These are phyloP conservation scores for Aquanectria penicillioides DNA, from an alignment of 2,329 filamentous ascomycete species.

Conservation along the genomic window DNA sequence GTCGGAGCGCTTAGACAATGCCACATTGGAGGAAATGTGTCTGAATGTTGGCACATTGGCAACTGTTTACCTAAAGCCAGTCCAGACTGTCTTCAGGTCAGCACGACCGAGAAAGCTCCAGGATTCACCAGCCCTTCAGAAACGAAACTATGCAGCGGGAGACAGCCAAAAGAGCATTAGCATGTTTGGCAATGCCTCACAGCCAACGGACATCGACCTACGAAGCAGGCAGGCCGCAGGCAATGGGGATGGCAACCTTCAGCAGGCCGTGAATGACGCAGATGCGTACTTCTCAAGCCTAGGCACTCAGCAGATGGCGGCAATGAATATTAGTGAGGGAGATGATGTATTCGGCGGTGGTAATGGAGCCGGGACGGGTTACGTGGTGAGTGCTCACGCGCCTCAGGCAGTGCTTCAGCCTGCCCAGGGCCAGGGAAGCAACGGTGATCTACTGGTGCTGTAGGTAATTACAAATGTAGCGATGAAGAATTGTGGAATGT, in stretches of 20 bases:
- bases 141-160: slow-evolving; percentile 66
- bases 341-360: slow-evolving; percentile 71
- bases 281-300: slow-evolving; percentile 89
- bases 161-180: slow-evolving; percentile 70
- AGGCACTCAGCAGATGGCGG: slow-evolving; percentile 77
- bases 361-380: slow-evolving; percentile 62
- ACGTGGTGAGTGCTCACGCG: slow-evolving; percentile 85
- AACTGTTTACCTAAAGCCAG: slow-evolving; percentile 97
- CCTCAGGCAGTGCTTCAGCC: slow-evolving; percentile 81
- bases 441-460: slow-evolving; percentile 77
- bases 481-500: slow-evolving; percentile 25
- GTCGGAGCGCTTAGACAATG: slow-evolving; percentile 90
- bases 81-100: slow-evolving; percentile 94
- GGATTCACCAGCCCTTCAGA: slow-evolving; percentile 88
- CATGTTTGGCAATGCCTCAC: slow-evolving; percentile 64
- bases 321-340: slow-evolving; percentile 72
- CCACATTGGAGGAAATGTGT: slow-evolving; percentile 96
- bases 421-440: slow-evolving; percentile 69
- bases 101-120: slow-evolving; percentile 82
- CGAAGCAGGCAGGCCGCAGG: slow-evolving; percentile 46
- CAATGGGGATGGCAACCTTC: slow-evolving; percentile 60
- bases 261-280: slow-evolving; percentile 82
- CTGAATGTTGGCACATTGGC: slow-evolving; percentile 95
- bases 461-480: slow-evolving; percentile 48
- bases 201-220: slow-evolving; percentile 61